Evolutionary conservation across 768 basidiomycete genomes (phyloP).

Genomic region (Lactarius quietus): DNA sequence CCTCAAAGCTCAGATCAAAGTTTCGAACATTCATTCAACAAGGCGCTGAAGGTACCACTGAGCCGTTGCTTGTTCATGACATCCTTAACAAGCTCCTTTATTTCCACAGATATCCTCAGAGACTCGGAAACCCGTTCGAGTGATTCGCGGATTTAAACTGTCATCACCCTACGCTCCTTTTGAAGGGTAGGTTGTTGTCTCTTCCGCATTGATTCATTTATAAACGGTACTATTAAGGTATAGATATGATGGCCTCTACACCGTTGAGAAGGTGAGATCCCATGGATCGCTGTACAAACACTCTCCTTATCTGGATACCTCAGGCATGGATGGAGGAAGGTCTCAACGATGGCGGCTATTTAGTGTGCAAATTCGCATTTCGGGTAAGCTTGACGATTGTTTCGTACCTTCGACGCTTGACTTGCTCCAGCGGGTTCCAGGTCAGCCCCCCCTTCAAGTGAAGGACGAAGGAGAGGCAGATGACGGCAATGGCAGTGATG

Average conservation of each 20-base stretch:
- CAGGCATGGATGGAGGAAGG: slow-evolving; percentile 78
- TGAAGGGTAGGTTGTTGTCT: slow-evolving; percentile 53
- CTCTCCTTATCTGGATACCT: slow-evolving; percentile 12
- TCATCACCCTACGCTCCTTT: slow-evolving; percentile 69
- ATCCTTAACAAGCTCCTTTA: neutral
- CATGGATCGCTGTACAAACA: neutral
- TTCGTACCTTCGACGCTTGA: neutral
- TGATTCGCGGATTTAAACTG: slow-evolving; percentile 82
- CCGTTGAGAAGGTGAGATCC: slow-evolving; percentile 58
- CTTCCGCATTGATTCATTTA: neutral
- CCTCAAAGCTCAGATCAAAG: slow-evolving; percentile 81
- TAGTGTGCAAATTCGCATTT: slow-evolving; percentile 85
- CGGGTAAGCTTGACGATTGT: slow-evolving; percentile 45
- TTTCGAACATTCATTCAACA: slow-evolving; percentile 73
- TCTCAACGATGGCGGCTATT: slow-evolving; percentile 59
- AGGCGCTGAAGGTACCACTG: slow-evolving; percentile 52
- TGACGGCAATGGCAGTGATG: neutral
- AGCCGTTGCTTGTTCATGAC: neutral
- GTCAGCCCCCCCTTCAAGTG: slow-evolving; percentile 43
- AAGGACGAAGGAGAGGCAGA: neutral
- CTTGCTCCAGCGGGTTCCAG: slow-evolving; percentile 47
- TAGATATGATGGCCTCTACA: slow-evolving; percentile 88
- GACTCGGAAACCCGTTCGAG: slow-evolving; percentile 77
- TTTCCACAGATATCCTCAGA: slow-evolving; percentile 62
- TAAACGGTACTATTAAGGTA: slow-evolving; percentile 46